Percentiles rank a stretch among this genome's conserved stretches.
Evolutionary conservation across 495 filamentous ascomycete species (phyloP).

Genomic region (Neurospora sp.): DNA sequence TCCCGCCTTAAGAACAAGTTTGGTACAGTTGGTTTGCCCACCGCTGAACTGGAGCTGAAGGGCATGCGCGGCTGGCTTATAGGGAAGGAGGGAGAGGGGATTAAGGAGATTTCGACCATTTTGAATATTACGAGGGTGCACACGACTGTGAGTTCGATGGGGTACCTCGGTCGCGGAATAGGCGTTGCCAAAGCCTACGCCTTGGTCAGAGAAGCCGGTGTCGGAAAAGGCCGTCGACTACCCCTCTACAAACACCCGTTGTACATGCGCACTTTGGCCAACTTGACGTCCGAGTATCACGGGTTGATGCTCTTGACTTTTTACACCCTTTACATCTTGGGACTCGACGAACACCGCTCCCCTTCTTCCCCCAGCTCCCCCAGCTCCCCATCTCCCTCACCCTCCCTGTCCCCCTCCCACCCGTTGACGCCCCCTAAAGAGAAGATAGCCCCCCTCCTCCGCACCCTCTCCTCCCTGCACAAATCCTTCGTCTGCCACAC

Average conservation of each 20-base stretch:
- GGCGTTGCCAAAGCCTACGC: constrained; percentile 51
- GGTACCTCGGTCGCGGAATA: constrained; percentile 50
- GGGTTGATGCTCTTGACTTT: constrained; percentile 50
- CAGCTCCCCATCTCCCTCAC: no score
- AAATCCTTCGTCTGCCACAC: constrained; percentile 53
- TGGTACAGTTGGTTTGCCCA: constrained; percentile 58
- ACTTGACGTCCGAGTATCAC: constrained; percentile 36
- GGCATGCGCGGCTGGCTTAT: constrained; percentile 55
- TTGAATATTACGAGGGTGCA: constrained; percentile 62
- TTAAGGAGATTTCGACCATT: constrained; percentile 54
- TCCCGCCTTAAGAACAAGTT: constrained; percentile 61
- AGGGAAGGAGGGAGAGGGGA: constrained; percentile 52
- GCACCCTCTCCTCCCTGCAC: constrained; percentile 52
- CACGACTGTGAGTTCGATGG: constrained; percentile 47
- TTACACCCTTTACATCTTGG: constrained; percentile 46
- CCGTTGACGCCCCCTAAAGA: background rate
- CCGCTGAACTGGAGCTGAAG: constrained; percentile 56
- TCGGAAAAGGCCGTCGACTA: constrained; percentile 28
- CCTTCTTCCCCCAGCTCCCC: no score
- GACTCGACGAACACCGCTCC: constrained; percentile 16
- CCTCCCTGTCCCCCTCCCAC: background rate
- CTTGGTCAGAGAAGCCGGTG: constrained; percentile 23
- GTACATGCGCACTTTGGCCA: constrained; percentile 53
- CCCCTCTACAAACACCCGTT: constrained; percentile 45
- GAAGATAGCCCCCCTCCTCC: constrained; percentile 36